Base-by-base conservation (phyloP, 2,329 filamentous ascomycete genomes). In the Triangularia verruculosa region DNA sequence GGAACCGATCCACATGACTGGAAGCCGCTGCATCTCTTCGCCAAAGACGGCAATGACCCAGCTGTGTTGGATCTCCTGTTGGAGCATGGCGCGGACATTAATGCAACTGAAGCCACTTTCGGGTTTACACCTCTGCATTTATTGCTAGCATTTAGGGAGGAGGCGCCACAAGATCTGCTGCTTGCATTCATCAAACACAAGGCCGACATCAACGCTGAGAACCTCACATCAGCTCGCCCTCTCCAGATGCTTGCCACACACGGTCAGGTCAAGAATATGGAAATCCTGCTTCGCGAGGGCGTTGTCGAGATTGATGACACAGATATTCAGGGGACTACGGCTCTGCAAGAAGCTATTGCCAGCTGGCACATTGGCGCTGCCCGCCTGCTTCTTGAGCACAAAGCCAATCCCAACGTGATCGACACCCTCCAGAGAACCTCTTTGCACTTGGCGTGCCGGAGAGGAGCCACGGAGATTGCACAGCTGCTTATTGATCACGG, bases 301-400 rank as follows among this genome's bases (percentile, higher is more conserved):
- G 55, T 64, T 1, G 57, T 61, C 0, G 66, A 68, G 13, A 64
- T 69, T 4, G 63, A 69, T 54, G 68, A 69, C 39, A n/a, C 52
- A 0, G 66, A 69, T 13, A 5, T 61, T 24, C 51, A 65, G 7
- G 68, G 68, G 15, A 64, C 56, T 1, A 69, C 65, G 0, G 66
- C 68, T 5, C 30, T 68, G 13, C 62, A 67, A 43, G 62, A 66
- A 20, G 68, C 68, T 13, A 39, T 62, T 1, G 28, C 47, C 5
- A 51, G 11, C 2, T 57, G 43, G 4, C 34, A 64, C 27, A 28
- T 20, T 53, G 52, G 62, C 8, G 61, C 60, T n/a, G 59, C 64
- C 2, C 25, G 30, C 7, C 39, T 60, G 4, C 20, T 69, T 9
- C 55, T 66, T 1, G 57, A 64, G 22, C 43, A 56, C n/a, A 61